Base-by-base conservation (phyloP, 148 eudicot species). In the Fagopyrum esculentum region DNA sequence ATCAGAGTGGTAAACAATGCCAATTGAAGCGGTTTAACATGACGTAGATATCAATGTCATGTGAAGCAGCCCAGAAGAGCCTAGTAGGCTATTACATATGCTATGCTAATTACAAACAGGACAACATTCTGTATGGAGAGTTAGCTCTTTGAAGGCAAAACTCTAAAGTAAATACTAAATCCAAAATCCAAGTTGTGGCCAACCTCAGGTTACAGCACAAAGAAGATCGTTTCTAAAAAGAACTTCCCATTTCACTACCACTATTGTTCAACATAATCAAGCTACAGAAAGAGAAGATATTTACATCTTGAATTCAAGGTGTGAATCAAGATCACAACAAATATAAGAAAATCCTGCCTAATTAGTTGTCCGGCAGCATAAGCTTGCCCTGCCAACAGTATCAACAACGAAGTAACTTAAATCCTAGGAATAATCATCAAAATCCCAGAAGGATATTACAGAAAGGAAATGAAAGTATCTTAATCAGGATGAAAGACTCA, bases 401-500 rank as follows among this genome's bases (percentile, higher is more conserved):
- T 10, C 52, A 49, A 49, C 52, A 49, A 3, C 9, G 12, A 49
- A 49, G 52, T 49, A 71, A 19, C 29, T 49, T 49, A 17, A 50
- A 49, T 52, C 59, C 47, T 73, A 57, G 46, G 10, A 66, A 69
- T 19, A 16, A 48, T 8, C 35, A 49, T 9, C 12, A 49, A 49
- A 49, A 49, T 13, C 52, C 52, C 9, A 49, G 11, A 3, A 49
- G 9, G 9, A 79, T 40, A 17, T 68, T 71, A 43, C 35, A 7
- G 17, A 75, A 15, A 71, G 52, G 52, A 56, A 2, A 69, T 40
- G 5, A 8, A 49, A 49, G 52, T 56, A 6, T n/a, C 40, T 5
- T 3, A 2, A 60, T 22, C 11, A 22, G 12, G 66, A 81, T 76
- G 61, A 54, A 19, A 17, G 60, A 83, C 97, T 89, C 78, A 93